Percentiles rank a stretch among this genome's conserved stretches.
Evolutionary conservation across 495 filamentous ascomycete genomes (phyloP).

Genomic region (Parathielavia appendiculata): DNA sequence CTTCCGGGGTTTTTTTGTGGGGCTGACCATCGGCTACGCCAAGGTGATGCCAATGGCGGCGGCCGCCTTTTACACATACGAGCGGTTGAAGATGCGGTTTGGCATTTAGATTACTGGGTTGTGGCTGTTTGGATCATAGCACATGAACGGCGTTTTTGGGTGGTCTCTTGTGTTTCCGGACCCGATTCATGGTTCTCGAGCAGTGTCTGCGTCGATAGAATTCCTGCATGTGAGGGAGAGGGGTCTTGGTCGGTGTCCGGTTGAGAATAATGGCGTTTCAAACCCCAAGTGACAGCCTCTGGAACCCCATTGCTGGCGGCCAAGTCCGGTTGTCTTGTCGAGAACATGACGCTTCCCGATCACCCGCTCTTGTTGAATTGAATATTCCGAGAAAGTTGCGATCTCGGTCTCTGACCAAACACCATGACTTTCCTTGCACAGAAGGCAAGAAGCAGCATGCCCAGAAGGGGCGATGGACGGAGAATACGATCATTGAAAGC

Average conservation of each 20-base stretch:
- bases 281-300: too few species aligned
- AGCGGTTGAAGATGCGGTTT: conserved; percentile 68
- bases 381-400: background rate
- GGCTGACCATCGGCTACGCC: conserved; percentile 87
- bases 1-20: conserved; percentile 81
- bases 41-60: conserved; percentile 92
- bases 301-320: background rate
- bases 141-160: conserved; percentile 20
- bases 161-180: background rate
- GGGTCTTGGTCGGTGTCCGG: too few species aligned
- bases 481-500: too few species aligned
- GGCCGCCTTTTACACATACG: conserved; percentile 70
- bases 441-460: background rate
- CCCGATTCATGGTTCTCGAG: background rate
- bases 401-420: background rate
- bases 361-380: background rate
- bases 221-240: background rate
- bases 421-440: background rate
- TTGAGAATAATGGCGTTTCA: too few species aligned
- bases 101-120: conserved; percentile 54
- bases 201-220: conserved; percentile 1
- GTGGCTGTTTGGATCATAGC: conserved; percentile 13
- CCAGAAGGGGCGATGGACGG: too few species aligned
- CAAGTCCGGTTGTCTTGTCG: too few species aligned
- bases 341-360: background rate